phyloP scores from a whole-genome alignment of 228 moss, liverwort and hornwort species.

The Sphagnum magellanicum region DNA sequence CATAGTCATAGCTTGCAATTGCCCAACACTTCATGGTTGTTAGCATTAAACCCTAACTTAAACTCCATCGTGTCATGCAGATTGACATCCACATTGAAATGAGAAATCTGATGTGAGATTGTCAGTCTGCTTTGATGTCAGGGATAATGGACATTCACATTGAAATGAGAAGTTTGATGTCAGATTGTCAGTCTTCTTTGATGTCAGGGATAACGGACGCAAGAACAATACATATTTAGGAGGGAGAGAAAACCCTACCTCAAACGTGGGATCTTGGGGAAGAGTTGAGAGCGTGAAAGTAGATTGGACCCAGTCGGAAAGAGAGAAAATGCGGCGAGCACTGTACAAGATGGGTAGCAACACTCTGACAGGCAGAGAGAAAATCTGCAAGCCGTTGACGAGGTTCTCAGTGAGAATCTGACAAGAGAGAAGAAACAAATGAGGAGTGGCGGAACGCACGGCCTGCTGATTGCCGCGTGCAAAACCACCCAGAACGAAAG shows the following conservation, averaged over 20 bases:
- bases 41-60: too few species aligned
- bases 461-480: slow-evolving; percentile 45
- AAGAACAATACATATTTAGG: too few species aligned
- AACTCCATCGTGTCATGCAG: too few species aligned
- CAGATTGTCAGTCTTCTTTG: too few species aligned
- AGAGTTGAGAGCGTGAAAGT: slow-evolving; percentile 30
- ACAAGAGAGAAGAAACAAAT: slow-evolving; percentile 79
- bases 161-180: too few species aligned
- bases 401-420: slow-evolving; percentile 92
- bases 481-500: slow-evolving; percentile 49
- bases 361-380: slow-evolving; percentile 73
- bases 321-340: slow-evolving; percentile 56
- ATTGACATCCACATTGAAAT: too few species aligned
- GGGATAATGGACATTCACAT: too few species aligned
- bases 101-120: too few species aligned
- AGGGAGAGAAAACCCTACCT: slow-evolving; percentile 15
- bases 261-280: slow-evolving; percentile 20
- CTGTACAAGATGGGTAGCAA: slow-evolving; percentile 79
- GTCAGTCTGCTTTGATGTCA: too few species aligned
- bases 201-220: too few species aligned
- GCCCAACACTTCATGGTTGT: not conserved
- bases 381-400: slow-evolving; percentile 67
- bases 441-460: slow-evolving; percentile 72
- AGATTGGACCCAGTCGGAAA: slow-evolving; percentile 58
- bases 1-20: not conserved